Evolutionary conservation across 2,329 filamentous ascomycete genomes (phyloP).

Genomic region (Monosporascus sp.): DNA sequence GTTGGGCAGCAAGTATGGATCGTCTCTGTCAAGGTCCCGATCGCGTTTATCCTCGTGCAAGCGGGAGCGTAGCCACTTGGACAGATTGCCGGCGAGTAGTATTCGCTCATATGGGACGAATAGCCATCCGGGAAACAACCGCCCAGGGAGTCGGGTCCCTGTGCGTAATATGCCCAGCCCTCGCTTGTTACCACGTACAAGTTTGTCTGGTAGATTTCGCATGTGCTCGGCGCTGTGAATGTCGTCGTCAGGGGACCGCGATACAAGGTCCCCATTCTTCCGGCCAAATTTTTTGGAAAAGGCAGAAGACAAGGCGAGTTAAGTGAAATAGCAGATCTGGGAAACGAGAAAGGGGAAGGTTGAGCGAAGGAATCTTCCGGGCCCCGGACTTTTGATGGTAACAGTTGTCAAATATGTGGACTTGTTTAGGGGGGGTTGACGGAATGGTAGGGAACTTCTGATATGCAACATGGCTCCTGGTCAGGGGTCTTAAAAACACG

Average conservation of each 20-base stretch:
- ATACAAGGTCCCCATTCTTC: background rate
- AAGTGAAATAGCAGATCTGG: too few species aligned
- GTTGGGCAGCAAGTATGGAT: conserved; percentile 2
- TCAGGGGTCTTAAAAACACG: too few species aligned
- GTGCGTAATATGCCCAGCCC: background rate
- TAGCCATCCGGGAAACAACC: conserved; percentile 1
- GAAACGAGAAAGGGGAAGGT: too few species aligned
- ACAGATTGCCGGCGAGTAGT: conserved; percentile 2
- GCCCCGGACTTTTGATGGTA: too few species aligned
- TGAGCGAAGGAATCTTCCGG: too few species aligned
- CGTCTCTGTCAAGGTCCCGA: background rate
- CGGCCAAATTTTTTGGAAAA: too few species aligned
- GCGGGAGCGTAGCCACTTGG: conserved; percentile 1
- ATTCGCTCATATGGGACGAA: background rate
- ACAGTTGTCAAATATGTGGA: too few species aligned
- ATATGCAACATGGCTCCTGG: too few species aligned
- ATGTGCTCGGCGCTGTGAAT: background rate
- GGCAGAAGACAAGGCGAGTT: too few species aligned
- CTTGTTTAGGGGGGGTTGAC: too few species aligned
- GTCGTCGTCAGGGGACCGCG: background rate
- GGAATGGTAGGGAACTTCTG: too few species aligned
- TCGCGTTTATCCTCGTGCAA: background rate
- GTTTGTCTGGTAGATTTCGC: background rate
- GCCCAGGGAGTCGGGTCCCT: conserved; percentile 1
- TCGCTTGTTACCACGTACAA: background rate